Conservation (phyloP, 345 rosid species). For the Hypericum androsaemum region DNA sequence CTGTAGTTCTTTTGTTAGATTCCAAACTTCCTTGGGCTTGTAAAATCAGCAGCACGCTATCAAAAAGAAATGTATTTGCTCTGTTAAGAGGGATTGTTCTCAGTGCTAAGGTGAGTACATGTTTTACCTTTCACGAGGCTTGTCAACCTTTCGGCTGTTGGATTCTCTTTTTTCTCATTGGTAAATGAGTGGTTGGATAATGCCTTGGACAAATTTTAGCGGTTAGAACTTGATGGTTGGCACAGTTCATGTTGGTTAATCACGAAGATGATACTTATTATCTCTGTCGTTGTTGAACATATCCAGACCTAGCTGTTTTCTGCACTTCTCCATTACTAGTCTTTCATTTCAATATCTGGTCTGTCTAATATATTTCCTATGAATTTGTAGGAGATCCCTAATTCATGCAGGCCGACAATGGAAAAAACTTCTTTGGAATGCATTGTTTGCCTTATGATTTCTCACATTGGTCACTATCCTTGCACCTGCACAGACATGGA, state of each 20-base stretch:
- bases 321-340: neutral
- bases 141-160: too few species aligned
- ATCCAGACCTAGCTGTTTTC: too few species aligned
- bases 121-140: neutral
- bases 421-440: conserved; percentile 51
- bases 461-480: conserved; percentile 55
- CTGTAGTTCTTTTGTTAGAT: conserved; percentile 51
- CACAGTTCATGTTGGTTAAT: too few species aligned
- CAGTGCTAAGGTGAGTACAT: conserved; percentile 47
- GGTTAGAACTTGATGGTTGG: too few species aligned
- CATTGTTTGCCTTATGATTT: conserved; percentile 40
- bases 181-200: too few species aligned
- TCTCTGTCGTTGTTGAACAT: too few species aligned
- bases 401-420: conserved; percentile 16
- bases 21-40: conserved; percentile 89
- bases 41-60: conserved; percentile 54
- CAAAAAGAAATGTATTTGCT: conserved; percentile 42
- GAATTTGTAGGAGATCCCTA: conserved; percentile 46
- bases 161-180: too few species aligned
- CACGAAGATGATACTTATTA: too few species aligned
- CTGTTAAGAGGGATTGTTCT: conserved; percentile 57
- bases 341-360: neutral
- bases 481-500: conserved; percentile 60
- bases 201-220: too few species aligned
- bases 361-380: neutral